Evolutionary conservation across 352 stramenopile species (phyloP), one percentile per base, ranked within the genome.

Genomic region (Elongisporangium prolatum): DNA sequence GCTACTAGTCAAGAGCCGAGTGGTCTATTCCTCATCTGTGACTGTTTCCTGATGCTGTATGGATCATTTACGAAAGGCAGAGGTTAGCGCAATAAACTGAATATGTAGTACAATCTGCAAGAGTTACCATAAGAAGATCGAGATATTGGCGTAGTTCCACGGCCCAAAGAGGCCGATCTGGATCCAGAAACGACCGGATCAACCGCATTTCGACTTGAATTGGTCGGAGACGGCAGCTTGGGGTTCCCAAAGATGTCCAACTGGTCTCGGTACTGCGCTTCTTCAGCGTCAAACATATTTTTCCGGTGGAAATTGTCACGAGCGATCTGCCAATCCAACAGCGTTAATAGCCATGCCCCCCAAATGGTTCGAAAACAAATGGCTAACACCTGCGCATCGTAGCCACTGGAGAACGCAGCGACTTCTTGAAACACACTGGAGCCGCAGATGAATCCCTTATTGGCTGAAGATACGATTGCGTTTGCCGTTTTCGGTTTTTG

Each of bases 161-260:
- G 8, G 8, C 28, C 28, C 4, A 40, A 14, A 9, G 28, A 40
- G 14, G 28, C 28, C 8, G 28, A 40, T 40, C 28, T 40, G 28
- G 28, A 40, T 40, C 28, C 28, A 40, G 28, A 8, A 5, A 40
- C 28, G 28, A 40, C 28, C 8, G 28, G 14, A 13, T 40, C 28
- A 40, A 40, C 1, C 28, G 28, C 8, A 40, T 40, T 52, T 64
- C 57, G 58, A 34, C 56, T 63, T 9, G 37, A 44, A 50, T 56
- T 73, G 0, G 48, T 67, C 21, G 69, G 70, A 13, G 71, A 60
- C 10, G 67, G 69, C 48, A 70, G 52, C 64, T 84, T 86, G 10
- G 75, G 65, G 50, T 86, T 80, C 16, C 75, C 77, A 28, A 89
- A 88, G 50, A 88, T 89, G 54, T 89, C 77, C 21, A 78, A 58